These are phyloP conservation scores for Penicillium sp. DNA, from an alignment of 2,329 filamentous ascomycete genomes.

Conservation along the genomic window DNA sequence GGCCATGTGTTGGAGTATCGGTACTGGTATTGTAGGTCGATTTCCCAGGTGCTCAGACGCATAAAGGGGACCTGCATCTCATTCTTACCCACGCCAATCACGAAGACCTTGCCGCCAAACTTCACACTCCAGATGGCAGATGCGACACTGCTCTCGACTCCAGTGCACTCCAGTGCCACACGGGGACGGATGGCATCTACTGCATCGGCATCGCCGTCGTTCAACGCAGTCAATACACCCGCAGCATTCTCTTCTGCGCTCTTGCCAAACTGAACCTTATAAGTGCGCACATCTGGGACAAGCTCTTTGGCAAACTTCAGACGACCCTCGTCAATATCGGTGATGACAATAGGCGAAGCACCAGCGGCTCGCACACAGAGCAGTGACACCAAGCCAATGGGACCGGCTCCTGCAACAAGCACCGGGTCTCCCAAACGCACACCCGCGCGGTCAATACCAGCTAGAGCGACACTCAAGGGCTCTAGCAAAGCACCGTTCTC, in stretches of 20 bases:
- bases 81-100: constrained; percentile 92
- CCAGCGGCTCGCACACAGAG: constrained; percentile 82
- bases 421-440: constrained; percentile 81
- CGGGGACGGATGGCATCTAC: constrained; percentile 67
- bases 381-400: constrained; percentile 86
- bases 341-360: constrained; percentile 86
- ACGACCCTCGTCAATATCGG: constrained; percentile 85
- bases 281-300: constrained; percentile 73
- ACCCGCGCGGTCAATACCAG: constrained; percentile 77
- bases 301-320: constrained; percentile 80
- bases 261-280: constrained; percentile 46
- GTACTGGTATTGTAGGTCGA: constrained; percentile 96
- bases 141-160: constrained; percentile 83
- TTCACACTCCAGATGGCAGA: constrained; percentile 85
- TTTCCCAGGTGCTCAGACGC: constrained; percentile 82
- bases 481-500: constrained; percentile 90
- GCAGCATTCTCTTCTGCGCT: constrained; percentile 66
- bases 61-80: constrained; percentile 96
- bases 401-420: constrained; percentile 86
- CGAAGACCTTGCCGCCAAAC: constrained; percentile 95
- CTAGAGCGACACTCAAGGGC: constrained; percentile 82
- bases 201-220: constrained; percentile 37
- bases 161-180: constrained; percentile 86
- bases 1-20: constrained; percentile 96
- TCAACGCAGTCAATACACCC: constrained; percentile 66